phyloP scores from a whole-genome alignment of 768 basidiomycete species.

The Clitopilus hobsonii region DNA sequence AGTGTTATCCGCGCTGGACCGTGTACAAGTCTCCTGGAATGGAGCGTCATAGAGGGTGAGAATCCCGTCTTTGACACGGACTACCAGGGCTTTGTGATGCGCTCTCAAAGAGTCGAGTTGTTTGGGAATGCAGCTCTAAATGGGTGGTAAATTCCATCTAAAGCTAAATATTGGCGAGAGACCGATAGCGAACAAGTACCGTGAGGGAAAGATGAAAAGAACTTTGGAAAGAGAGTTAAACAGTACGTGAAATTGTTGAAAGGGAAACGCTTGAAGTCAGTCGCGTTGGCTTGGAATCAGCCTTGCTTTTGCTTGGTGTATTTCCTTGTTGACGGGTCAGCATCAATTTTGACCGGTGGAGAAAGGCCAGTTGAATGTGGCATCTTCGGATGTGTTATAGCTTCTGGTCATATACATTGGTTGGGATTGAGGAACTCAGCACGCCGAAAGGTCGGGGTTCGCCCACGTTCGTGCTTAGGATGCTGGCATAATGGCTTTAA shows the following conservation, averaged over 20 bases:
- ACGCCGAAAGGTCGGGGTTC: conserved; percentile 1
- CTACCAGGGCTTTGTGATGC: conserved; percentile 61
- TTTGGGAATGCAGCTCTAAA: conserved; percentile 84
- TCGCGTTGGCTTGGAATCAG: conserved; percentile 51
- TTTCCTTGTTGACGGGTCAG: conserved; percentile 57
- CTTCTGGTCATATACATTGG: conserved; percentile 46
- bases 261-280: conserved; percentile 76
- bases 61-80: conserved; percentile 59
- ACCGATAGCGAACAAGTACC: conserved; percentile 83
- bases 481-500: conserved; percentile 78
- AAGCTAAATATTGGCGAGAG: conserved; percentile 80
- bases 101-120: conserved; percentile 79
- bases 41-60: conserved; percentile 77
- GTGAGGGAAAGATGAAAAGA: conserved; percentile 82
- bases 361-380: conserved; percentile 58
- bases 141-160: conserved; percentile 83
- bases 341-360: conserved; percentile 61
- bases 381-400: conserved; percentile 67
- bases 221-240: conserved; percentile 80
- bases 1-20: conserved; percentile 66
- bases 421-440: conserved; percentile 60
- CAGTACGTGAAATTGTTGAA: conserved; percentile 79
- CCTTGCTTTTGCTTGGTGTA: conserved; percentile 49
- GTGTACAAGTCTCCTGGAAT: conserved; percentile 78
- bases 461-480: conserved; percentile 52